phyloP scores from a whole-genome alignment of 2,329 filamentous ascomycete species.

The Akanthomyces uredinophilus region DNA sequence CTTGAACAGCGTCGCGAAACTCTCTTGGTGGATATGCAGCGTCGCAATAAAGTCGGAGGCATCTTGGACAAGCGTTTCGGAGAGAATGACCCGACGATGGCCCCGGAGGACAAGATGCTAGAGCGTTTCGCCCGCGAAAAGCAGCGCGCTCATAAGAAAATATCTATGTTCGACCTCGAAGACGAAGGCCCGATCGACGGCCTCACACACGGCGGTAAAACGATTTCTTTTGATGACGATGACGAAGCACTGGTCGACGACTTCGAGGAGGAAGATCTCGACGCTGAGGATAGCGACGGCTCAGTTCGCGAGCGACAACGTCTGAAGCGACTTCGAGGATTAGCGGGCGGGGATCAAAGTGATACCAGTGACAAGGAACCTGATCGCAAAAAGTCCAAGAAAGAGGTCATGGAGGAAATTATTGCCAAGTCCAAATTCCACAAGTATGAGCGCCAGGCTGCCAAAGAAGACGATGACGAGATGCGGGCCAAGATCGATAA shows the following conservation, averaged over 20 bases:
- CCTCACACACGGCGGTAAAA: constrained; percentile 80
- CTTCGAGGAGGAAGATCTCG: constrained; percentile 72
- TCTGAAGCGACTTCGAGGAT: constrained; percentile 51
- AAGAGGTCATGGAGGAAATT: constrained; percentile 96
- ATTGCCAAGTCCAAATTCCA: constrained; percentile 95
- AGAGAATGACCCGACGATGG: constrained; percentile 91
- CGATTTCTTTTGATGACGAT: constrained; percentile 60
- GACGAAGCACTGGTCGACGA: constrained; percentile 57
- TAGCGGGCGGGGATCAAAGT: constrained; percentile 43
- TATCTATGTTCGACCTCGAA: constrained; percentile 83
- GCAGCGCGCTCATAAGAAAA: constrained; percentile 70
- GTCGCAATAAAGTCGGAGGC: constrained; percentile 84
- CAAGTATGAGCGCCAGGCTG: constrained; percentile 89
- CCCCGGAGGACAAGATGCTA: constrained; percentile 84
- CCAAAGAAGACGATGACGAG: constrained; percentile 91
- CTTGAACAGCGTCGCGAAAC: constrained; percentile 64
- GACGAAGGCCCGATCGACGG: constrained; percentile 59
- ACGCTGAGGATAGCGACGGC: constrained; percentile 52
- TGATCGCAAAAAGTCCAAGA: constrained; percentile 87
- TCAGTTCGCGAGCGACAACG: constrained; percentile 49
- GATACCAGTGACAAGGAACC: constrained; percentile 55
- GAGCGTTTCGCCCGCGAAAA: constrained; percentile 89
- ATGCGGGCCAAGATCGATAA: constrained; percentile 79
- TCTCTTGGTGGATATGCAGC: constrained; percentile 82
- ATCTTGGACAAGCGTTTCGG: constrained; percentile 92